phyloP scores from a whole-genome alignment of 2,329 filamentous ascomycete species.

The Reticulascus tulasneorum region DNA sequence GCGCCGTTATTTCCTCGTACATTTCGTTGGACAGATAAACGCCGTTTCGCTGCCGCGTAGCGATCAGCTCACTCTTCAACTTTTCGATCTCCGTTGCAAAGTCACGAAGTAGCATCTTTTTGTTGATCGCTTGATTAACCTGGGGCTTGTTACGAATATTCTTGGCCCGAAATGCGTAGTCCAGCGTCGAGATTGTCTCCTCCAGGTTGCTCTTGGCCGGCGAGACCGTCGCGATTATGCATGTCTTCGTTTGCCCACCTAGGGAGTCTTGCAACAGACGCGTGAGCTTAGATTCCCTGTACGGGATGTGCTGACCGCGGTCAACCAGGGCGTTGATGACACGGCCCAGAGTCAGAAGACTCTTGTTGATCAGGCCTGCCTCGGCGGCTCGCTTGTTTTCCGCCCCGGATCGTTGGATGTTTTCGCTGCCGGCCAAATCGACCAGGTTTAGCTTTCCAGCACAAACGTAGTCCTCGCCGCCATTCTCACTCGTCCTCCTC shows the following conservation, averaged over 20 bases:
- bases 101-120: slow-evolving; percentile 86
- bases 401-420: slow-evolving; percentile 92
- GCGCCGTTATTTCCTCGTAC: slow-evolving; percentile 85
- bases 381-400: slow-evolving; percentile 97
- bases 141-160: slow-evolving; percentile 99
- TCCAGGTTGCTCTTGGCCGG: slow-evolving; percentile 93
- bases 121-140: slow-evolving; percentile 85
- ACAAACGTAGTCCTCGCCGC: slow-evolving; percentile 86
- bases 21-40: slow-evolving; percentile 87
- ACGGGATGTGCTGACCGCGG: slow-evolving; percentile 81
- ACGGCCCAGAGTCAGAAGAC: slow-evolving; percentile 85
- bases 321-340: slow-evolving; percentile 98
- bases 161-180: slow-evolving; percentile 97
- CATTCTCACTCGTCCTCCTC: slow-evolving; percentile 74
- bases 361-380: slow-evolving; percentile 97
- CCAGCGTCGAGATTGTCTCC: slow-evolving; percentile 95
- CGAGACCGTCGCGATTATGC: slow-evolving; percentile 95
- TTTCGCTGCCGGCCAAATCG: slow-evolving; percentile 94
- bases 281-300: slow-evolving; percentile 82
- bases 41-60: slow-evolving; percentile 87
- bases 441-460: slow-evolving; percentile 94
- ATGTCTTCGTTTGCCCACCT: slow-evolving; percentile 93
- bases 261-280: slow-evolving; percentile 80
- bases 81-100: slow-evolving; percentile 93
- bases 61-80: slow-evolving; percentile 88